A percentile compares a stretch with the other conserved stretches of the same genome.
These are phyloP conservation scores for Blumeria hordei DNA, from an alignment of 2,329 filamentous ascomycete species.

Conservation along the genomic window DNA sequence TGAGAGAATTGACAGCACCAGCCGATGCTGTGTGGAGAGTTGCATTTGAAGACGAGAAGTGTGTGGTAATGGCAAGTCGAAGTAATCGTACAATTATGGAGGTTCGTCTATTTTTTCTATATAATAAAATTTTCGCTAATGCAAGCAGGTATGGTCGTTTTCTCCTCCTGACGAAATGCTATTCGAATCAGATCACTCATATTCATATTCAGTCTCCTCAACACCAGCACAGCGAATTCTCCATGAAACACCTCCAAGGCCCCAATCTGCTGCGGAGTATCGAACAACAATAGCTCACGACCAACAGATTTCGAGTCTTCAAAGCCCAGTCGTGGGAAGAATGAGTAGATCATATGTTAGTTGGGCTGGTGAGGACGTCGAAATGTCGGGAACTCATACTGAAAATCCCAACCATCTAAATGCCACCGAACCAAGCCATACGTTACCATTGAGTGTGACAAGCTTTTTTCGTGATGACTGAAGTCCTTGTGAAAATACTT, in stretches of 20 bases:
- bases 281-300: conserved; percentile 7
- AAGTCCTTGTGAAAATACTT: background rate
- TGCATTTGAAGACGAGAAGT: conserved; percentile 95
- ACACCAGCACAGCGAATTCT: conserved; percentile 11
- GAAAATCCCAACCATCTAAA: background rate
- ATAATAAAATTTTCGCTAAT: conserved; percentile 7
- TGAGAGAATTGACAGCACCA: conserved; percentile 74
- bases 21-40: conserved; percentile 95
- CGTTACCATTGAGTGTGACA: background rate
- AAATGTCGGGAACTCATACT: background rate
- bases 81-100: conserved; percentile 87
- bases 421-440: background rate
- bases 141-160: conserved; percentile 67
- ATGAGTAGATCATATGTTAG: background rate
- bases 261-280: conserved; percentile 14
- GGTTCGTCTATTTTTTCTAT: conserved; percentile 28
- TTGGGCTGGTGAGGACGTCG: background rate
- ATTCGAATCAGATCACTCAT: conserved; percentile 14
- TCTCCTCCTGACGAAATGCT: conserved; percentile 54
- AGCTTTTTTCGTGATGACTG: conserved; percentile 1
- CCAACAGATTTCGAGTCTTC: conserved; percentile 10
- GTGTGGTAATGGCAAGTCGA: conserved; percentile 78
- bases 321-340: background rate
- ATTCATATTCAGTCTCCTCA: conserved; percentile 7
- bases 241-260: conserved; percentile 9